A percentile compares a stretch with the other conserved stretches of the same genome.
phyloP scores from a whole-genome alignment of 495 filamentous ascomycete genomes.

The Trichoderma reesei region DNA sequence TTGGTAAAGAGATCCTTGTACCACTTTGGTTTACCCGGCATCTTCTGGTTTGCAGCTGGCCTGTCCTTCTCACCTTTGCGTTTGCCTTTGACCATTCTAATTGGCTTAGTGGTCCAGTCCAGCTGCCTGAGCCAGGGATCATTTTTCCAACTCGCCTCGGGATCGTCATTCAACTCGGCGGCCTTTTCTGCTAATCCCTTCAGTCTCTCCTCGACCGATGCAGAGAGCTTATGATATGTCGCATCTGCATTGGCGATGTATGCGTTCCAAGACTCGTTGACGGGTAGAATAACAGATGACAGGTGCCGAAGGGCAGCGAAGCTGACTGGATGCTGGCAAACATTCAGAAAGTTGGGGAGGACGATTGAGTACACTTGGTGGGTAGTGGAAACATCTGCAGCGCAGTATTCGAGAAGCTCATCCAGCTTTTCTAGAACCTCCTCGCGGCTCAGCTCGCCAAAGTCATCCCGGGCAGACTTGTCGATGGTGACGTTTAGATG shows the following conservation, averaged over 20 bases:
- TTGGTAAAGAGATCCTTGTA: constrained; percentile 82
- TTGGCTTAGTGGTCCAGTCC: constrained; percentile 88
- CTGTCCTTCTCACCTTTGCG: constrained; percentile 70
- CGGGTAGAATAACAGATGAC: constrained; percentile 83
- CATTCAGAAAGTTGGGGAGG: constrained; percentile 75
- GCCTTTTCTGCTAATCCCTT: constrained; percentile 65
- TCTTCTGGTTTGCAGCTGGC: constrained; percentile 77
- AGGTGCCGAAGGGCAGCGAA: constrained; percentile 90
- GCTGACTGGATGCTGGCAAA: constrained; percentile 93
- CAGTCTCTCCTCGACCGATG: constrained; percentile 65
- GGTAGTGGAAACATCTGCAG: constrained; percentile 85
- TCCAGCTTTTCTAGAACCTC: constrained; percentile 61
- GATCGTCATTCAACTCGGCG: constrained; percentile 56
- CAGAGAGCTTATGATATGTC: constrained; percentile 68
- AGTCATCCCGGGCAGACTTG: constrained; percentile 76
- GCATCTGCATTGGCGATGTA: constrained; percentile 76
- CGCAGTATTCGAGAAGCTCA: constrained; percentile 88
- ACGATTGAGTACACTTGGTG: constrained; percentile 88
- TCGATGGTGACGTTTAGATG: constrained; percentile 88
- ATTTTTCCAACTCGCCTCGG: constrained; percentile 48
- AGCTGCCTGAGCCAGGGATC: constrained; percentile 91
- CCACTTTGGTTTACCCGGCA: constrained; percentile 90
- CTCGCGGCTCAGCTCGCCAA: constrained; percentile 68
- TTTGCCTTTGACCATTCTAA: constrained; percentile 85
- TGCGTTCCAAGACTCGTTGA: constrained; percentile 74